Evolutionary conservation across 805 yeast genomes (phyloP), one percentile per base, ranked within the genome.

Genomic region (Wickerhamiella occidentalis): DNA sequence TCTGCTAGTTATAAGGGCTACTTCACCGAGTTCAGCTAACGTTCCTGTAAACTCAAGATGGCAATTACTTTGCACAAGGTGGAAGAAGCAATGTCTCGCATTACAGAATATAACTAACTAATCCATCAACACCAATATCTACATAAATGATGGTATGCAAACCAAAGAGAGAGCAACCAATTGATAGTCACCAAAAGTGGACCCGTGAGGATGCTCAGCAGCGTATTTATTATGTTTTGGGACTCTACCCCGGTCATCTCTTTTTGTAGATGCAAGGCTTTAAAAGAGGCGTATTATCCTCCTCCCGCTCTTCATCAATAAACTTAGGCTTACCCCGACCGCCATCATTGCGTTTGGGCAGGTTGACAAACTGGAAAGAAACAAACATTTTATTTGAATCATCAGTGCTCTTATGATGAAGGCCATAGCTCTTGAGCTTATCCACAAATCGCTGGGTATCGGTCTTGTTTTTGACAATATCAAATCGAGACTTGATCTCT

Each of bases 191-290:
- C n/a, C n/a, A n/a, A n/a, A n/a, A n/a, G n/a, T n/a, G n/a, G n/a
- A n/a, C n/a, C n/a, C n/a, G n/a, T n/a, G n/a, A n/a, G n/a, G n/a
- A n/a, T n/a, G n/a, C n/a, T n/a, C n/a, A n/a, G n/a, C n/a, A n/a
- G n/a, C n/a, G n/a, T n/a, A n/a, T n/a, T n/a, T n/a, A n/a, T n/a
- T n/a, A n/a, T n/a, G n/a, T n/a, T n/a, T 23, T 23, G 26, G 26
- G 7, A 23, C 26, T 5, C 26, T 23, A 13, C 28, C 28, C 6
- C 9, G 28, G 28, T 12, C n/a, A 85, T 57, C 96, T 75, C 68
- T 94, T 76, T 64, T 92, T 92, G 66, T 92, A 92, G 52, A 92
- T 85, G 68, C 99, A 92, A 2, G 99, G 98, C 64, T 90, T 92
- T 56, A 92, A 71, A 52, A 90, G 68, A 28, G 82, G 67, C 50